These are phyloP conservation scores for Atalantia buxifolia DNA, from an alignment of 345 rosid species.

Conservation along the genomic window DNA sequence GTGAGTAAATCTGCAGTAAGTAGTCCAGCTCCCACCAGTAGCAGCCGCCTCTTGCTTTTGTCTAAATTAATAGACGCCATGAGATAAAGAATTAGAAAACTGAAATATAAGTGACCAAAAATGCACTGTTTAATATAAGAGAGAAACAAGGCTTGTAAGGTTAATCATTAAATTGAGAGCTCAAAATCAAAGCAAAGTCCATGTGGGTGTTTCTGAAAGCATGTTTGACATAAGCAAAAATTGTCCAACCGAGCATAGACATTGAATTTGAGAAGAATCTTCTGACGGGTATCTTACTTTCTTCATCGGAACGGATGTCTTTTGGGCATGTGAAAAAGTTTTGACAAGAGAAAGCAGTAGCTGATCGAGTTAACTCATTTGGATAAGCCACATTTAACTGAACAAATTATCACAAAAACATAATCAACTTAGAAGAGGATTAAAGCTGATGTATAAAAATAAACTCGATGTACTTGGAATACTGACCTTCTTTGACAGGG, in stretches of 20 bases:
- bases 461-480: neutral
- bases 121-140: neutral
- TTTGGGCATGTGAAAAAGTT: conserved; percentile 10
- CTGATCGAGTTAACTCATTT: conserved; percentile 31
- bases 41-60: conserved; percentile 54
- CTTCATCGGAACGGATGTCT: conserved; percentile 22
- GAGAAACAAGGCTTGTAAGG: neutral
- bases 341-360: conserved; percentile 21
- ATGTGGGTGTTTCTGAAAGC: neutral
- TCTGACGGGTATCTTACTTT: conserved; percentile 35
- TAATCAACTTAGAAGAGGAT: neutral
- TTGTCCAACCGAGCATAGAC: neutral
- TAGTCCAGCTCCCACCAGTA: conserved; percentile 63
- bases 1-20: conserved; percentile 51
- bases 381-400: conserved; percentile 32
- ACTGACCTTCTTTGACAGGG: conserved; percentile 45
- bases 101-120: neutral
- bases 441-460: neutral
- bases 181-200: neutral
- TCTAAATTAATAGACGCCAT: conserved; percentile 21
- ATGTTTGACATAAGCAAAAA: neutral
- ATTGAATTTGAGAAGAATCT: conserved; percentile 5
- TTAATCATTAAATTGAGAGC: neutral
- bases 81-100: neutral
- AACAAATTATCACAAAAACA: neutral